A percentile compares a stretch with the other conserved stretches of the same genome.
phyloP scores from a whole-genome alignment of 768 basidiomycete genomes.

The Boletus vermiculosoides region DNA sequence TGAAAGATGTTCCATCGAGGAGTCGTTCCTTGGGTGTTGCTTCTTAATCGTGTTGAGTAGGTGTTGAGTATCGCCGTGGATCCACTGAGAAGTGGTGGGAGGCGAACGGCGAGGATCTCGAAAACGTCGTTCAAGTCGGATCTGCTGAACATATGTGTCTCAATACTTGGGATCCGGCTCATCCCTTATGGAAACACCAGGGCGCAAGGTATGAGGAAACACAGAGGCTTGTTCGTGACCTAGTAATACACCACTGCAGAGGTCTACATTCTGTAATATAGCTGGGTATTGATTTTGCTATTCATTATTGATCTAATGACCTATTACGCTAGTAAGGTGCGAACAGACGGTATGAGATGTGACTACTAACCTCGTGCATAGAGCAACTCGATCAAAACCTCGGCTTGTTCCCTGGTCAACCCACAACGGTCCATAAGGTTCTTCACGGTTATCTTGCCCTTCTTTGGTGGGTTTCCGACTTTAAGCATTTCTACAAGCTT shows the following conservation, averaged over 20 bases:
- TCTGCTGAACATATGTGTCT: constrained; percentile 18
- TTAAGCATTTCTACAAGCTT: constrained; percentile 17
- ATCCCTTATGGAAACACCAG: constrained; percentile 22
- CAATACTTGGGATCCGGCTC: constrained; percentile 12
- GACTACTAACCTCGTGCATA: constrained; percentile 3
- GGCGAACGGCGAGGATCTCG: constrained; percentile 10
- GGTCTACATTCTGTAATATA: constrained; percentile 4
- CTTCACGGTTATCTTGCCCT: constrained; percentile 8
- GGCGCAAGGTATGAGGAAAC: constrained; percentile 15
- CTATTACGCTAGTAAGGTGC: constrained; percentile 2
- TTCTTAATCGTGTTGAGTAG: too few relatives aligned
- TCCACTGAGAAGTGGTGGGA: constrained; percentile 23
- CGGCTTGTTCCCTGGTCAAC: constrained; percentile 19
- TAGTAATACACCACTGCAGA: constrained; percentile 16
- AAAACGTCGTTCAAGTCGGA: constrained; percentile 1
- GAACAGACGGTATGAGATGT: neutral
- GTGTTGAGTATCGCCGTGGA: constrained; percentile 13
- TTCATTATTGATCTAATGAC: neutral
- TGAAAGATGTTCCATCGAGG: too few relatives aligned
- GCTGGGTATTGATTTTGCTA: neutral
- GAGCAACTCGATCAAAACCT: constrained; percentile 15
- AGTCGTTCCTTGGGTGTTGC: too few relatives aligned
- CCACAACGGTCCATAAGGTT: constrained; percentile 18
- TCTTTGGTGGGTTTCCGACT: constrained; percentile 1
- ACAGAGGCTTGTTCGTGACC: constrained; percentile 10